A percentile compares a stretch with the other conserved stretches of the same genome.
Evolutionary conservation across 192 early-diverging fungal species (phyloP).

Genomic region (Entomortierella beljakovae): DNA sequence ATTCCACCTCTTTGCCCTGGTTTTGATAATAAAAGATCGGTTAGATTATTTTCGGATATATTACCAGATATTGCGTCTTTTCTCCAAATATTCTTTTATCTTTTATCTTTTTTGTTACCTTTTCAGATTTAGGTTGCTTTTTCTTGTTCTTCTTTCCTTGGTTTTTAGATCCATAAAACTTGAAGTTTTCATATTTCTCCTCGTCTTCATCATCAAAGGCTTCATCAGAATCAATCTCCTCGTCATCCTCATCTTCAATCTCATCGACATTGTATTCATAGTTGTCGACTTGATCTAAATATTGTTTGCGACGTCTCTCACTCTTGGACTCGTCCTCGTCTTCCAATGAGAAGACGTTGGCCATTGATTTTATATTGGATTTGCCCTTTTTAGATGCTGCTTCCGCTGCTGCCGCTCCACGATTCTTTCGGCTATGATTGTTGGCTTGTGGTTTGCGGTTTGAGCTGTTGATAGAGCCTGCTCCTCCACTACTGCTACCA

Average conservation of each 20-base stretch:
- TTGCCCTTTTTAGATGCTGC: background rate
- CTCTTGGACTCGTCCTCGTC: constrained; percentile 58
- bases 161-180: constrained; percentile 67
- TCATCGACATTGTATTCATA: constrained; percentile 80
- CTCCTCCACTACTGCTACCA: constrained; percentile 3
- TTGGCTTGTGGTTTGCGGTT: constrained; percentile 37
- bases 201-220: constrained; percentile 90
- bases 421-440: constrained; percentile 39
- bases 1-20: constrained; percentile 24
- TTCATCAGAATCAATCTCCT: constrained; percentile 93
- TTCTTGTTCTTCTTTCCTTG: constrained; percentile 42
- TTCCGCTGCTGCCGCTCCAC: constrained; percentile 28
- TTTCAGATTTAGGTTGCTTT: constrained; percentile 11
- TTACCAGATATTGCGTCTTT: too few relatives aligned
- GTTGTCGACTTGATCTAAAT: constrained; percentile 71
- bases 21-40: background rate
- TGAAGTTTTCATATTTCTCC: constrained; percentile 81
- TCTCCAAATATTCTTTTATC: background rate
- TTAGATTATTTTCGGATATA: too few relatives aligned
- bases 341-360: constrained; percentile 52
- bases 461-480: background rate
- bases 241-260: constrained; percentile 91
- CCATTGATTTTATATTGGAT: constrained; percentile 31
- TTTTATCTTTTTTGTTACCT: constrained; percentile 11
- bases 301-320: constrained; percentile 55